Base-by-base conservation (phyloP, 257 asterid genomes). In the Salvia hispanica region DNA sequence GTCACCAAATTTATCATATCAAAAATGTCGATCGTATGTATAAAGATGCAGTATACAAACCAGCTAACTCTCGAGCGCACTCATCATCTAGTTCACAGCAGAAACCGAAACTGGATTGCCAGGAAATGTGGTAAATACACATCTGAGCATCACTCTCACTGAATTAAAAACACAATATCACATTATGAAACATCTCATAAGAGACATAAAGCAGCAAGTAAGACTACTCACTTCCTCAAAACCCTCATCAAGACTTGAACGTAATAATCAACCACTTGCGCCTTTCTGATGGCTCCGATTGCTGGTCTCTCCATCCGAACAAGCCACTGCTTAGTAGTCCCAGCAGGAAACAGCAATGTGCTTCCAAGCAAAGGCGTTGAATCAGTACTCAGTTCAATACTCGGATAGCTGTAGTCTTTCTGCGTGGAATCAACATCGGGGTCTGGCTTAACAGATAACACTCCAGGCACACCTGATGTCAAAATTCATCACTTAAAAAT, bases 131-230 rank as follows among this genome's bases (percentile, higher is more conserved):
- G 76, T 88, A 94, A 42, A 94, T 82, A 77, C 99, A 94, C 97
- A 88, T 91, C 75, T 94, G 97, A 51, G 99, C 92, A 69, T 88
- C 99, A 65, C 72, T 76, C 77, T 86, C 93, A 66, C 99, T 94
- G 86, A 66, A 69, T 9, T 37, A 58, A 42, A 47, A 45, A 68
- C 74, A 46, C 28, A 69, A 34, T n/a, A n/a, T n/a, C n/a, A n/a
- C n/a, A n/a, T n/a, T n/a, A n/a, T 71, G 66, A 58, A 64, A 54
- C 34, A 43, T 18, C 71, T 34, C 14, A 63, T 52, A 53, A 42
- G 18, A 66, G 44, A 6, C 25, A 14, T 14, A 47, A 68, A 39
- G 13, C 9, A 68, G 48, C 62, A 64, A 44, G 25, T n/a, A 5
- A 53, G 6, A 81, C 96, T 79, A 81, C 96, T 79, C 78, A 93